phyloP scores from a whole-genome alignment of 1,284 basidiomycete genomes.

The Peniophora sp. region DNA sequence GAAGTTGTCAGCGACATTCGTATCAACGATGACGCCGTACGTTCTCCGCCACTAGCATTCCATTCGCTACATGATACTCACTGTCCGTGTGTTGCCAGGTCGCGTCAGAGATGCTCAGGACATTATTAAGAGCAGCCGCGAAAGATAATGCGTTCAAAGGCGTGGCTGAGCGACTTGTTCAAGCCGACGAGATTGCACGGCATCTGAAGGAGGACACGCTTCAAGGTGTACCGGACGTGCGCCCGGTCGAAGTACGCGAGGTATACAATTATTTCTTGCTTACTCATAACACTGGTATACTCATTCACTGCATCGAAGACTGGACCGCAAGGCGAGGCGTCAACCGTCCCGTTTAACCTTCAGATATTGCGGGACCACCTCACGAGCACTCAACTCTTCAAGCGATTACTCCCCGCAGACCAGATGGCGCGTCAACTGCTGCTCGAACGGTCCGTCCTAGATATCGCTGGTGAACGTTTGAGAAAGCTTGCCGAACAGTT shows the following conservation, averaged over 20 bases:
- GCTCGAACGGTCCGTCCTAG: constrained; percentile 80
- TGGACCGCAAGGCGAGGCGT: constrained; percentile 7
- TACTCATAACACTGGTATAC: too few species aligned
- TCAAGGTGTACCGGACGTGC: constrained; percentile 48
- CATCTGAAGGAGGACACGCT: constrained; percentile 30
- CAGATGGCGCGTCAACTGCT: constrained; percentile 71
- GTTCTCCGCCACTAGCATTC: too few species aligned
- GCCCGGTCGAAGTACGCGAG: constrained; percentile 34
- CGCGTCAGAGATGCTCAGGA: constrained; percentile 44
- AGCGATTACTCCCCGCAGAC: constrained; percentile 58
- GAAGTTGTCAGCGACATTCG: constrained; percentile 51
- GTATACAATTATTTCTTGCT: constrained; percentile 10
- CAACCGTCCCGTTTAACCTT: constrained; percentile 66
- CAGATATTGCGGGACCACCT: constrained; percentile 63
- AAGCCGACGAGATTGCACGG: constrained; percentile 13
- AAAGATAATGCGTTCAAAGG: not conserved
- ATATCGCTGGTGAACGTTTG: constrained; percentile 71
- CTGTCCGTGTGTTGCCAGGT: constrained; percentile 22
- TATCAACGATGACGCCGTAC: constrained; percentile 33
- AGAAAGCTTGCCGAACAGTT: constrained; percentile 59
- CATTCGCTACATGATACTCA: too few species aligned
- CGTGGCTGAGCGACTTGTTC: constrained; percentile 12
- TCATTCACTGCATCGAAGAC: too few species aligned
- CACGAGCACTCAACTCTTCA: constrained; percentile 51
- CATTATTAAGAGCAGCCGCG: constrained; percentile 53